phyloP scores from a whole-genome alignment of 2,329 filamentous ascomycete genomes.

The Metarhizium sp. region DNA sequence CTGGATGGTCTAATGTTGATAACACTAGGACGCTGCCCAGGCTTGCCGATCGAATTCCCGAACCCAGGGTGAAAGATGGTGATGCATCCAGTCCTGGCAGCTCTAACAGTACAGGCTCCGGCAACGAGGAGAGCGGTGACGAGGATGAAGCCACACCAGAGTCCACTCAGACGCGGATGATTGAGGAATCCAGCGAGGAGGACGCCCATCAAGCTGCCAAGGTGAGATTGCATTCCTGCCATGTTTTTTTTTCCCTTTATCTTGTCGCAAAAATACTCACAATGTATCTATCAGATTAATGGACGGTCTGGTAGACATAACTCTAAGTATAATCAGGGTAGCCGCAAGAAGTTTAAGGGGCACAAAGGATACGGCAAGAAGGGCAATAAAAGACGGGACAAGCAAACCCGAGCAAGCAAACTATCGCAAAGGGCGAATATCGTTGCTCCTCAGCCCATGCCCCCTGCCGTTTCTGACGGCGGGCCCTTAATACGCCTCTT shows the following conservation, averaged over 20 bases:
- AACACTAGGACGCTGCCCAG: constrained; percentile 49
- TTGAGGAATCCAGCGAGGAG: constrained; percentile 49
- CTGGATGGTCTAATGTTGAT: constrained; percentile 57
- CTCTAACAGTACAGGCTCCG: constrained; percentile 37
- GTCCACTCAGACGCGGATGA: constrained; percentile 41
- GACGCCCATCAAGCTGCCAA: constrained; percentile 23
- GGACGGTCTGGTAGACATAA: constrained; percentile 12
- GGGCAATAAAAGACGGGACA: constrained; percentile 36
- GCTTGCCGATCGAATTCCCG: constrained; percentile 35
- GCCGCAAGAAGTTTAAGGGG: constrained; percentile 38
- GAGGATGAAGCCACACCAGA: constrained; percentile 33
- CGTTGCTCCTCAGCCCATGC: constrained; percentile 26
- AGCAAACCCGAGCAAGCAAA: constrained; percentile 29
- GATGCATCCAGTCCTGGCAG: constrained; percentile 39
- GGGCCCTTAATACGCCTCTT: constrained; percentile 66
- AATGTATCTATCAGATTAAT: constrained; percentile 8
- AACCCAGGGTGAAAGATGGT: constrained; percentile 32
- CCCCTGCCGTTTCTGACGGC: constrained; percentile 32
- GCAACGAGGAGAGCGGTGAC: constrained; percentile 40
- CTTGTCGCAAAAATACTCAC: background rate
- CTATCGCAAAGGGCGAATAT: constrained; percentile 22
- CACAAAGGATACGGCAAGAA: constrained; percentile 39
- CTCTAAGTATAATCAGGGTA: constrained; percentile 19
- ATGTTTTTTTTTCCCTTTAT: background rate
- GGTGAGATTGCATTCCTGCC: constrained; percentile 12